Conservation (phyloP, 495 filamentous ascomycete species). For the Penicillium lagena region DNA sequence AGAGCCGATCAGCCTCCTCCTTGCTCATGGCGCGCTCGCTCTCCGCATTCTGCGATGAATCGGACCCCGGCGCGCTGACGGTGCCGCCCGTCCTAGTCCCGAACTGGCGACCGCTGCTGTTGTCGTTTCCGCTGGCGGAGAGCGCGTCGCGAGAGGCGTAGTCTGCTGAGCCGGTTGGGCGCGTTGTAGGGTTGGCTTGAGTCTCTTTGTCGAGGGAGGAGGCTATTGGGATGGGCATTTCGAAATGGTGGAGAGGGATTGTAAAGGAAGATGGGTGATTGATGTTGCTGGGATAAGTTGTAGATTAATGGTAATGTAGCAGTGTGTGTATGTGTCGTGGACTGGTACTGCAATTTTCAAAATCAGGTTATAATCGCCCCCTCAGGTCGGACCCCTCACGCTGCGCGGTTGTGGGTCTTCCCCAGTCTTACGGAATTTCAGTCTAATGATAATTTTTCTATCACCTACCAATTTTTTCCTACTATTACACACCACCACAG, state of each 20-base stretch:
- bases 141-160: constrained; percentile 9
- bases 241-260: constrained; percentile 1
- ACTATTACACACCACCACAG: too few relatives aligned
- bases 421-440: too few relatives aligned
- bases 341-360: too few relatives aligned
- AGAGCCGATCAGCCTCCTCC: constrained; percentile 54
- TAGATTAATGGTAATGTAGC: neutral
- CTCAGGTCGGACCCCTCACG: too few relatives aligned
- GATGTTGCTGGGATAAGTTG: neutral
- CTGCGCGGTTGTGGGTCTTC: too few relatives aligned
- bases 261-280: constrained; percentile 5
- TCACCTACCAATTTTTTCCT: too few relatives aligned
- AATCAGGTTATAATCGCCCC: too few relatives aligned
- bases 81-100: constrained; percentile 7
- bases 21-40: constrained; percentile 27
- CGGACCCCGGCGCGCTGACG: constrained; percentile 9
- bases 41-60: constrained; percentile 6
- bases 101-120: constrained; percentile 6
- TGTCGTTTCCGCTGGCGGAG: neutral
- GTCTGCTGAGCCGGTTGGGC: constrained; percentile 7
- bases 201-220: constrained; percentile 10
- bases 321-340: too few relatives aligned
- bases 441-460: too few relatives aligned
- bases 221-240: constrained; percentile 25
- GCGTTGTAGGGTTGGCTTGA: neutral